These are phyloP conservation scores for Camelina laxa DNA, from an alignment of 345 rosid species.

Conservation along the genomic window DNA sequence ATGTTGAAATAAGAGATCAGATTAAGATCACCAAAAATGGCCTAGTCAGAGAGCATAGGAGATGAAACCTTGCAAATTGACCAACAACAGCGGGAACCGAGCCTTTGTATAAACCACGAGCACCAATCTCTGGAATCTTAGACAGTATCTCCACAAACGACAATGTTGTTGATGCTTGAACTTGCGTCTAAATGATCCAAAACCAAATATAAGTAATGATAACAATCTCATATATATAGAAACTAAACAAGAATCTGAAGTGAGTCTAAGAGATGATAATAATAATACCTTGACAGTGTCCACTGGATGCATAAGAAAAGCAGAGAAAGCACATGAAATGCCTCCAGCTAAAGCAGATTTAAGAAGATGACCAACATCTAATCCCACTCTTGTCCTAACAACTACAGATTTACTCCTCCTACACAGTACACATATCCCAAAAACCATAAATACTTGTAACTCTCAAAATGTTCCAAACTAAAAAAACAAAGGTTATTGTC, in stretches of 20 bases:
- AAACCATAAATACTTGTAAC: background rate
- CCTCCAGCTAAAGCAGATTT: constrained; percentile 98
- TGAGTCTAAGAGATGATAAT: background rate
- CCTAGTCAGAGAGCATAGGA: background rate
- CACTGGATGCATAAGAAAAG: constrained; percentile 82
- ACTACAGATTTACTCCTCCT: constrained; percentile 59
- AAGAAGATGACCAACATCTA: constrained; percentile 77
- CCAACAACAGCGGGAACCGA: constrained; percentile 93
- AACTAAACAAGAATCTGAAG: background rate
- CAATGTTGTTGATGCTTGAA: constrained; percentile 84
- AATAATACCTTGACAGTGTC: constrained; percentile 82
- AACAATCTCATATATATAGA: background rate
- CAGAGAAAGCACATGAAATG: constrained; percentile 85
- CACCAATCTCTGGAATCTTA: constrained; percentile 88
- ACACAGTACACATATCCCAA: background rate
- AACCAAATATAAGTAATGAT: background rate
- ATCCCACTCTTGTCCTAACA: constrained; percentile 65
- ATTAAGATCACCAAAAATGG: background rate
- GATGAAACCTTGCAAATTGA: constrained; percentile 85
- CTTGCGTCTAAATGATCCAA: constrained; percentile 67
- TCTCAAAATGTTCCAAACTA: background rate
- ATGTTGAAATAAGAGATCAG: background rate
- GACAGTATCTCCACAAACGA: constrained; percentile 74
- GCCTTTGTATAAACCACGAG: constrained; percentile 81
- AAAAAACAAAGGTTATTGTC: background rate